phyloP scores from a whole-genome alignment of 164 flowering plant genomes.

The Buxus sempervirens region DNA sequence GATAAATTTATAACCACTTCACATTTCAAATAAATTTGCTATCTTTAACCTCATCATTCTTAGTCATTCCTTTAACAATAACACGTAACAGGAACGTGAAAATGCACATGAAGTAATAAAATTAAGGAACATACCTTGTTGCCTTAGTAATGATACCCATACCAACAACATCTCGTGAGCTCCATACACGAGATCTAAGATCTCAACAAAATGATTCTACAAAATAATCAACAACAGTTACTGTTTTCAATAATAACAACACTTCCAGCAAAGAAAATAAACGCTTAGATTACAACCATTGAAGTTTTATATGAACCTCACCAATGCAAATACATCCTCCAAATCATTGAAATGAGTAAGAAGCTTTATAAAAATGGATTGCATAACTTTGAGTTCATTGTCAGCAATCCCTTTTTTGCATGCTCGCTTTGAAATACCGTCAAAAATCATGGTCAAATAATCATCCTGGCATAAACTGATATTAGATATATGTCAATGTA shows the following conservation, averaged over 20 bases:
- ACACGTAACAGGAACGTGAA: not conserved
- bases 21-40: not conserved
- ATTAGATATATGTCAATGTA: slow-evolving; percentile 10
- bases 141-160: slow-evolving; percentile 64
- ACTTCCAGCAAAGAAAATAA: no score
- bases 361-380: slow-evolving; percentile 70
- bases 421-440: slow-evolving; percentile 50
- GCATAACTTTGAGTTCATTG: slow-evolving; percentile 54
- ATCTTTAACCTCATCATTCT: not conserved
- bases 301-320: slow-evolving; percentile 28
- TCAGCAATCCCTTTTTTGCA: slow-evolving; percentile 39
- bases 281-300: not conserved
- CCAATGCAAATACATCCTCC: slow-evolving; percentile 62
- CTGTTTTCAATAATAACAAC: no score
- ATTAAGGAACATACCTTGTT: slow-evolving; percentile 42
- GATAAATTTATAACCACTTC: not conserved
- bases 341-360: slow-evolving; percentile 51
- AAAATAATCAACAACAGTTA: slow-evolving; percentile 16
- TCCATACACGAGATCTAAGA: slow-evolving; percentile 67
- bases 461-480: slow-evolving; percentile 44
- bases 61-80: not conserved
- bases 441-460: slow-evolving; percentile 48
- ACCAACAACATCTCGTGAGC: slow-evolving; percentile 43
- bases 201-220: slow-evolving; percentile 69
- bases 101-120: not conserved